Conservation (phyloP, 805 yeast genomes). For the Yarrowia deformans region DNA sequence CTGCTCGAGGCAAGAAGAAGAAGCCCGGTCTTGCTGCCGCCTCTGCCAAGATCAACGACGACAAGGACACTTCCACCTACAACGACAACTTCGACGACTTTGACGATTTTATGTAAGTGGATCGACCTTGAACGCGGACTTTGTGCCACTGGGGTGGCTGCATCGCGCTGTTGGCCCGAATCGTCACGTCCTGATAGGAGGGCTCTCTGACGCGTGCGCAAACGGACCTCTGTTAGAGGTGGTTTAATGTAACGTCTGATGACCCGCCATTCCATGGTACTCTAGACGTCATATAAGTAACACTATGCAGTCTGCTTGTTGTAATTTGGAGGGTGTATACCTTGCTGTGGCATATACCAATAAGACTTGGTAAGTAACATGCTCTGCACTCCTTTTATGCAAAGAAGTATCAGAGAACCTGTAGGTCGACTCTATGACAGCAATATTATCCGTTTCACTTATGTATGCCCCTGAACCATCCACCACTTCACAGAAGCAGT, state of each 20-base stretch:
- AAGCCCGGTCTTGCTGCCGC: conserved; percentile 84
- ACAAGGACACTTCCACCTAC: conserved; percentile 60
- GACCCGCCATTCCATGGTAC: conserved; percentile 14
- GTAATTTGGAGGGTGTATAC: too few relatives aligned
- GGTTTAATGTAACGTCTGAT: conserved; percentile 25
- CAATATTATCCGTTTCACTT: too few relatives aligned
- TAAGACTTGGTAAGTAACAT: too few relatives aligned
- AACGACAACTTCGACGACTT: conserved; percentile 54
- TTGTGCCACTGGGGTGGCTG: conserved; percentile 22
- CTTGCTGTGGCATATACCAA: too few relatives aligned
- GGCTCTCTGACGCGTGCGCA: background rate
- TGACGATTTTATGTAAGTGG: conserved; percentile 54
- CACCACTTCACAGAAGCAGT: too few relatives aligned
- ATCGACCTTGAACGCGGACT: background rate
- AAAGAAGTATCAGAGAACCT: too few relatives aligned
- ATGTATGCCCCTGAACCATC: too few relatives aligned
- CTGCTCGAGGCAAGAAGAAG: conserved; percentile 92
- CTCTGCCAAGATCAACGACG: conserved; percentile 67
- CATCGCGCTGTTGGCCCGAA: background rate
- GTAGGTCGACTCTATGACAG: too few relatives aligned
- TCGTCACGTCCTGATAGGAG: background rate
- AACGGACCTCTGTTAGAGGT: conserved; percentile 15
- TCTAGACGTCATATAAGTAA: conserved; percentile 7
- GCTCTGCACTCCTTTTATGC: too few relatives aligned
- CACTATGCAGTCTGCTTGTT: background rate